Percentiles rank a stretch among this genome's conserved stretches.
These are phyloP conservation scores for Wolfiporia cocos DNA, from an alignment of 1,284 basidiomycete genomes.

Conservation along the genomic window DNA sequence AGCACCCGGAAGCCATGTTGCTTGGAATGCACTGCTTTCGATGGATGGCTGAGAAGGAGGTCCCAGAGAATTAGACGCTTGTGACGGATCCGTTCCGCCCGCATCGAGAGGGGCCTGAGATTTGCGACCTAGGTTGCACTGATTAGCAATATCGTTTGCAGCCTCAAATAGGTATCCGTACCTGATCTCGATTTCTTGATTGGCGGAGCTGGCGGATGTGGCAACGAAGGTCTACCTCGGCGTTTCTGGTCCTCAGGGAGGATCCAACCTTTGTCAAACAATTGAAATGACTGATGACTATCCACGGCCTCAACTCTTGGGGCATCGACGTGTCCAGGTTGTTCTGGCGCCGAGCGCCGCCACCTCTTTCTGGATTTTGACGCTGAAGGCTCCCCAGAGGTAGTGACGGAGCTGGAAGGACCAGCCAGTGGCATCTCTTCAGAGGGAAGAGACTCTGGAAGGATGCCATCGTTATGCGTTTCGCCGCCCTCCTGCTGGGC, in stretches of 20 bases:
- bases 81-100: too few relatives aligned
- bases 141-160: too few relatives aligned
- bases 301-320: constrained; percentile 65
- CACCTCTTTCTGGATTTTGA: constrained; percentile 13
- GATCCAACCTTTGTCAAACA: constrained; percentile 90
- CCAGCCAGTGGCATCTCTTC: constrained; percentile 38
- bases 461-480: not conserved
- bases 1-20: too few relatives aligned
- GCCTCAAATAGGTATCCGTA: too few relatives aligned
- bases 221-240: constrained; percentile 43
- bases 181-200: constrained; percentile 51
- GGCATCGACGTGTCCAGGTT: constrained; percentile 35
- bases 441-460: constrained; percentile 16
- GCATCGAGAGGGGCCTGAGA: too few relatives aligned
- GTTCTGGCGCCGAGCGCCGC: constrained; percentile 13
- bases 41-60: too few relatives aligned
- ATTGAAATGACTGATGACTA: constrained; percentile 67
- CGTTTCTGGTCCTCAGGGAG: constrained; percentile 69
- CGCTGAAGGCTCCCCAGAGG: constrained; percentile 1
- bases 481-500: constrained; percentile 3
- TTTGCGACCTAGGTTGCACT: too few relatives aligned
- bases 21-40: too few relatives aligned
- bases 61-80: too few relatives aligned
- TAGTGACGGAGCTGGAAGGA: constrained; percentile 3
- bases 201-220: constrained; percentile 31